These are phyloP conservation scores for Cystoderma amianthinum DNA, from an alignment of 768 basidiomycete genomes.

Conservation along the genomic window DNA sequence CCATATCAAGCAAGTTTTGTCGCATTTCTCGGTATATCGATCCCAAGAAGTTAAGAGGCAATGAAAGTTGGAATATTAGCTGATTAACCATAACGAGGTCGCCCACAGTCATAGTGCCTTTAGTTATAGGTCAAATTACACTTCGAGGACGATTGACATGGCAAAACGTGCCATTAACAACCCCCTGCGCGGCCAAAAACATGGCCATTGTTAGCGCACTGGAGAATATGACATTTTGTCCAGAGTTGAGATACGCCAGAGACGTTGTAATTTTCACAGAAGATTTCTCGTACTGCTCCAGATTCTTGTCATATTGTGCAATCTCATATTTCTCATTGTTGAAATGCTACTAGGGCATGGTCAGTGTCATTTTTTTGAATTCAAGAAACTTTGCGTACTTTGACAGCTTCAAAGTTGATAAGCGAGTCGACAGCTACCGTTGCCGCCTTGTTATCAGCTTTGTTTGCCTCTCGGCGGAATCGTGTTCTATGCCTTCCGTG, in stretches of 20 bases:
- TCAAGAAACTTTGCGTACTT: conserved; percentile 40
- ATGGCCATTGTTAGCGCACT: conserved; percentile 90
- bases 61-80: conserved; percentile 92
- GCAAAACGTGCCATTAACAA: conserved; percentile 68
- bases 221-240: conserved; percentile 96
- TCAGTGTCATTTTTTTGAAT: conserved; percentile 1
- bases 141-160: background rate
- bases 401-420: conserved; percentile 98
- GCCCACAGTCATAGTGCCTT: conserved; percentile 96
- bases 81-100: conserved; percentile 99
- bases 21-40: conserved; percentile 96
- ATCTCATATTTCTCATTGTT: conserved; percentile 95
- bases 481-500: conserved; percentile 62
- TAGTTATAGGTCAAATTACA: background rate
- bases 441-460: conserved; percentile 95
- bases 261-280: conserved; percentile 95
- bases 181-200: conserved; percentile 94
- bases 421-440: conserved; percentile 90
- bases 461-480: conserved; percentile 92
- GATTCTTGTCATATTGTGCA: conserved; percentile 84
- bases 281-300: conserved; percentile 83
- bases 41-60: conserved; percentile 95
- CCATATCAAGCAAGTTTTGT: conserved; percentile 97
- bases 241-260: conserved; percentile 88
- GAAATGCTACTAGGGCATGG: conserved; percentile 61